Base-by-base conservation (phyloP, 78 protist species). In the Cavenderia fasciculata region DNA sequence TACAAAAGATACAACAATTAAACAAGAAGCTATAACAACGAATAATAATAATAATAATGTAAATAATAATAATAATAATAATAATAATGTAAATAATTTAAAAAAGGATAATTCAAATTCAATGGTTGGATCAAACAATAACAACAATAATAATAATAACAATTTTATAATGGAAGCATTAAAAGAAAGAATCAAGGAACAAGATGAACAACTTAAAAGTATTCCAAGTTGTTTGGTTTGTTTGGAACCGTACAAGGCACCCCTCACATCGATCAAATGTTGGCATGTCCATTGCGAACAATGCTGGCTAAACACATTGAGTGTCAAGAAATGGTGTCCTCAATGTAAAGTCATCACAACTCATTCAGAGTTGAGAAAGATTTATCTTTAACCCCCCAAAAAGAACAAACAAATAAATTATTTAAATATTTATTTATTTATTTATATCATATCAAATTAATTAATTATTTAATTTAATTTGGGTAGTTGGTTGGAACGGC, bases 281-380 rank as follows among this genome's bases (percentile, higher is more conserved):
- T 93, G 95, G 95, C 95, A 93, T 25, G 92, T 84, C 3, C 92
- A 85, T 31, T 93, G 95, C 51, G 92, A 85, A 44, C 74, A 86
- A 33, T 93, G 95, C 72, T 93, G 95, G 95, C 27, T 93, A 46
- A 47, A 36, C 44, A 46, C 95, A 59, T 54, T 92, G 18, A 54
- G 63, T 19, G 91, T 25, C 25, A 92, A 92, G 73, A 82, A 71
- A 66, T 69, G 72, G 82, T 92, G 95, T 84, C 95, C 95, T 4
- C 91, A 84, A 82, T 92, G 95, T 34, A 92, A 73, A 54, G 62
- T 82, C 38, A 92, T 92, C 29, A 92, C 95, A 16, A 40, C 65
- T 21, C 95, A 91, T n/a, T 46, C 59, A 16, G 91, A 92, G 29
- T 47, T 92, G 54, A 77, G 95, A 33, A 79, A 71, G 34, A 92